Conservation (phyloP, 352 stramenopile genomes). For the Phytopythium kandeliae region DNA sequence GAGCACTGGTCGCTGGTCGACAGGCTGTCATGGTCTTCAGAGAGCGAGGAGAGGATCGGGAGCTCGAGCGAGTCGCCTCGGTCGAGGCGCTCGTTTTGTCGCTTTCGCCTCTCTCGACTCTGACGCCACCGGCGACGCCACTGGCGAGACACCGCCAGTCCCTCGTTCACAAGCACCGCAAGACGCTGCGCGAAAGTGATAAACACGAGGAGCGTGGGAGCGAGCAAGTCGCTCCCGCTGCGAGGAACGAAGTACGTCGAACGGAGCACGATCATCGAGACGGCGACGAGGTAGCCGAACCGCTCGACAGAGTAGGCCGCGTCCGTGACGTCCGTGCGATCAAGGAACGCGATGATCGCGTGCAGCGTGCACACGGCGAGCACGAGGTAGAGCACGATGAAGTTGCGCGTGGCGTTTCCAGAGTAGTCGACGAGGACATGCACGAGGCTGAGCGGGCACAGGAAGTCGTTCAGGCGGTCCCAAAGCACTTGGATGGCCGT, state of each 20-base stretch:
- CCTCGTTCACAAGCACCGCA: background rate
- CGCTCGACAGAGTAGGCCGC: conserved; percentile 14
- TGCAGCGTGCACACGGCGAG: conserved; percentile 21
- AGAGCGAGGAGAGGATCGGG: conserved; percentile 1
- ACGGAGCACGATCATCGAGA: conserved; percentile 13
- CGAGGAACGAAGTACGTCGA: conserved; percentile 16
- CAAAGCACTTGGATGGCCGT: conserved; percentile 26
- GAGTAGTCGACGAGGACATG: conserved; percentile 20
- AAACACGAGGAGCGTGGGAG: conserved; percentile 9
- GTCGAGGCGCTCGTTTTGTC: background rate
- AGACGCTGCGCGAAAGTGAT: conserved; percentile 5
- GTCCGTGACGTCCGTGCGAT: conserved; percentile 19
- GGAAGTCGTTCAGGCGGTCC: conserved; percentile 28
- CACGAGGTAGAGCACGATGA: conserved; percentile 22
- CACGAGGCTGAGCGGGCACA: conserved; percentile 18
- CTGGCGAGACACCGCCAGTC: too few species aligned
- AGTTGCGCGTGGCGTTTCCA: conserved; percentile 14
- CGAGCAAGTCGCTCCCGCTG: conserved; percentile 15
- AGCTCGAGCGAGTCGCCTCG: background rate
- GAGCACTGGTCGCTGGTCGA: background rate
- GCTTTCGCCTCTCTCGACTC: background rate
- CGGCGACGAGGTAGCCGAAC: conserved; percentile 21
- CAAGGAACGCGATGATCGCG: conserved; percentile 21
- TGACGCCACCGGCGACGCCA: background rate
- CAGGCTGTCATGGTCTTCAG: background rate